Evolutionary conservation across 768 basidiomycete genomes (phyloP).

Genomic region (Panaeolus papilionaceus): DNA sequence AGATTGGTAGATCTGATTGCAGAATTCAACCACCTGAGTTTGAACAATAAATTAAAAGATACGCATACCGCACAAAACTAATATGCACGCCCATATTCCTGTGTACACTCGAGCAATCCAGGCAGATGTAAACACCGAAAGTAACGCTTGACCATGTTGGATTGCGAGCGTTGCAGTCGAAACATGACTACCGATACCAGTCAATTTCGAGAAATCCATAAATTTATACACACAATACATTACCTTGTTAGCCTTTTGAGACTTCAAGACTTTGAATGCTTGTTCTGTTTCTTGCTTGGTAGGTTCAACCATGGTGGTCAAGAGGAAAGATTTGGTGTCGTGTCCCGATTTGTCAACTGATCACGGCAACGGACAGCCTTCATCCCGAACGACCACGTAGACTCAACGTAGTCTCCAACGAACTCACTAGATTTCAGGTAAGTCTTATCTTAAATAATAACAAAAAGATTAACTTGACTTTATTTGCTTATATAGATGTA

Average conservation of each 20-base stretch:
- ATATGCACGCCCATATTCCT: conserved; percentile 99
- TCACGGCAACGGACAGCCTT: conserved; percentile 15
- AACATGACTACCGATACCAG: conserved; percentile 59
- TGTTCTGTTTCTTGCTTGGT: conserved; percentile 89
- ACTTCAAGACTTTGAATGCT: conserved; percentile 80
- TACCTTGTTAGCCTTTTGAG: conserved; percentile 91
- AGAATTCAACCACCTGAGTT: not conserved
- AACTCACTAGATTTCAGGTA: not conserved
- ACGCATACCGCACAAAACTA: conserved; percentile 87
- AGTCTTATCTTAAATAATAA: not conserved
- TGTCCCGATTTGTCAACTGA: conserved; percentile 29
- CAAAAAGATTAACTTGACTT: not conserved
- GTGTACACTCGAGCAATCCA: conserved; percentile 95
- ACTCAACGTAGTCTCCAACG: conserved; percentile 1
- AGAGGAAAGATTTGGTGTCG: conserved; percentile 36
- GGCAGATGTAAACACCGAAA: conserved; percentile 95
- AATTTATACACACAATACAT: not conserved
- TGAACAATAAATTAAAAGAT: not conserved
- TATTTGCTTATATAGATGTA: not conserved
- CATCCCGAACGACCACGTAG: conserved; percentile 12
- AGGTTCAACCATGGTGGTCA: conserved; percentile 65
- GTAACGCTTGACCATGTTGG: conserved; percentile 98
- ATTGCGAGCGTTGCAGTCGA: conserved; percentile 94
- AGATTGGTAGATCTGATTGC: conserved; percentile 87
- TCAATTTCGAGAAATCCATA: conserved; percentile 8